These are phyloP conservation scores for Russula vinacea DNA, from an alignment of 768 basidiomycete genomes.

Conservation along the genomic window DNA sequence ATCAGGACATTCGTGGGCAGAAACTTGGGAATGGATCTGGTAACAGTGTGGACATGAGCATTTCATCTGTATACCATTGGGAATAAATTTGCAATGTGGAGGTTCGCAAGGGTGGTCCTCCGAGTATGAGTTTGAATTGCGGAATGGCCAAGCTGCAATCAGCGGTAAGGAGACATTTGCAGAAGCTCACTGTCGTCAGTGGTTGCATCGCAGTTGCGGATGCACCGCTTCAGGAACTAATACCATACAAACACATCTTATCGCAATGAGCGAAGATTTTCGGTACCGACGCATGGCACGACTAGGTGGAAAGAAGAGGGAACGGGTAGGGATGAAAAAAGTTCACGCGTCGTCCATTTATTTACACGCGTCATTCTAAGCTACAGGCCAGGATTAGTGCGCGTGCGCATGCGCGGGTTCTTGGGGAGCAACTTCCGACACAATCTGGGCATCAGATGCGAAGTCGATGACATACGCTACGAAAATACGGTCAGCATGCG, in stretches of 20 bases:
- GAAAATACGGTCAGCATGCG: conserved; percentile 9
- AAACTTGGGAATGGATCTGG: background rate
- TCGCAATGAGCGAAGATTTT: background rate
- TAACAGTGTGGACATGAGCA: background rate
- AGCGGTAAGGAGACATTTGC: background rate
- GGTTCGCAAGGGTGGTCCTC: background rate
- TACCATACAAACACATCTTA: background rate
- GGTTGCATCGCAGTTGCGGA: background rate
- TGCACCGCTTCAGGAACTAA: background rate
- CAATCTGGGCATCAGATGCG: conserved; percentile 7
- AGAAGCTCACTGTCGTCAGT: background rate
- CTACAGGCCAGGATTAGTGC: conserved; percentile 8
- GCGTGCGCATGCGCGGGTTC: conserved; percentile 23
- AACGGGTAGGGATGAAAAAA: background rate
- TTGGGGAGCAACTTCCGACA: conserved; percentile 27
- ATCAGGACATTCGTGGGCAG: too few species aligned
- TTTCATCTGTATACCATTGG: background rate
- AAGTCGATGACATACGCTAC: conserved; percentile 69
- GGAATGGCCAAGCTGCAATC: background rate
- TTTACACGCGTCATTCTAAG: conserved; percentile 24
- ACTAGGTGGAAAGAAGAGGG: background rate
- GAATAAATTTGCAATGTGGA: background rate
- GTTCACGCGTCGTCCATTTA: conserved; percentile 9
- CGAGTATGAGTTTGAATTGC: background rate
- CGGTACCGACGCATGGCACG: background rate